Evolutionary conservation across 2,329 filamentous ascomycete genomes (phyloP), one percentile per base, ranked within the genome.

Genomic region (Hypoxylon sp.): DNA sequence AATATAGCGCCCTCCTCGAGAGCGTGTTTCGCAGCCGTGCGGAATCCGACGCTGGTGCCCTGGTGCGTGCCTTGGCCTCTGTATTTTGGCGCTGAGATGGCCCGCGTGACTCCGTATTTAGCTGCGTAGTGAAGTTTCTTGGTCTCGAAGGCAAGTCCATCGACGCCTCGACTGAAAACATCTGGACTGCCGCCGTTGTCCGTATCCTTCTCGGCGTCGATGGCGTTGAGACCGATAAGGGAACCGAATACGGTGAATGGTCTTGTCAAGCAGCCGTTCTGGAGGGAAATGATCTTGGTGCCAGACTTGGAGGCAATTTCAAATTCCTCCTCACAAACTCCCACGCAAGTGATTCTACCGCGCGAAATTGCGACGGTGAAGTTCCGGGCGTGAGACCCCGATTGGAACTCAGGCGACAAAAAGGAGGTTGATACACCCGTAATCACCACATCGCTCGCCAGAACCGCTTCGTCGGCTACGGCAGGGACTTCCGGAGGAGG

Each of bases 191-290:
- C 75, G 1, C 87, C 87, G 65, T 88, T 87, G 68, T 87, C 86
- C 0, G 84, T 87, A 50, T 80, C 79, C 6, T 80, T 75, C 68
- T 92, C 90, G 3, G 83, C 82, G 63, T 87, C 85, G 58, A 92
- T 91, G 58, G 88, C 89, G 68, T 86, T 86, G 6, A 92, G 82
- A 0, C 90, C 90, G 0, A 92, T 79, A 1, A 81, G 80, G 3
- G 88, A 86, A 0, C 86, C 89, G 31, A 91, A 87, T 1, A 86
- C 87, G 2, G 87, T 89, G 67, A 91, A 85, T 0, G 88, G 82
- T 5, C 85, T 82, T 5, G 86, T 85, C n/a, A 92, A 73, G 72
- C 91, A 83, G 0, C 90, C 90, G 69, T 92, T 84, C 19, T 82
- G 73, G 5, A 92, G 82, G 6, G 80, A 60, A 27, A 92, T 76